phyloP scores from a whole-genome alignment of 176 grass and related monocot species.

The Bothriochloa decipiens region DNA sequence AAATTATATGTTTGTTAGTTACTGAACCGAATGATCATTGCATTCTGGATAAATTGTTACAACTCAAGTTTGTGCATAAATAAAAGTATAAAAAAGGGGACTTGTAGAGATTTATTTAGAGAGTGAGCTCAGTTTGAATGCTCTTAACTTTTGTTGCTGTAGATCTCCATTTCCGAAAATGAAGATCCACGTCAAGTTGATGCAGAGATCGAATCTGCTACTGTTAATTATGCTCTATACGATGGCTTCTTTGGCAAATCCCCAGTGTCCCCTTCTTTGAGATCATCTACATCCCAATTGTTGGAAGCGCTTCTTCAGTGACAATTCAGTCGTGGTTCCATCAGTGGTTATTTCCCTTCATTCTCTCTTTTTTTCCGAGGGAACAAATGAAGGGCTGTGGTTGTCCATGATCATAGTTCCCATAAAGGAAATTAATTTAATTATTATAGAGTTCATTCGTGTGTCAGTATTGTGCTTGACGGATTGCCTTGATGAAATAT shows the following conservation, averaged over 20 bases:
- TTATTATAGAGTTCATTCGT: background rate
- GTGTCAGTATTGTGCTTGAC: background rate
- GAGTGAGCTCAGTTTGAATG: background rate
- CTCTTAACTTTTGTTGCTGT: constrained; percentile 31
- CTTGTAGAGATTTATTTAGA: constrained; percentile 4
- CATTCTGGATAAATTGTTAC: background rate
- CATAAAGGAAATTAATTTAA: background rate
- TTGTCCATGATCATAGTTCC: background rate
- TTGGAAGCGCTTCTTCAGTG: constrained; percentile 49
- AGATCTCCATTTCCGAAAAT: constrained; percentile 76
- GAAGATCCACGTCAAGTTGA: constrained; percentile 60
- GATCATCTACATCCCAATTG: constrained; percentile 53
- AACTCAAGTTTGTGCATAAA: background rate
- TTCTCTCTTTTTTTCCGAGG: background rate
- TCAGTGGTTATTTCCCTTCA: background rate
- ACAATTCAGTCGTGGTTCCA: background rate
- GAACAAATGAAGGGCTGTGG: background rate
- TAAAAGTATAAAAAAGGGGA: background rate
- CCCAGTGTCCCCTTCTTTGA: constrained; percentile 77
- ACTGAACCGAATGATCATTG: background rate
- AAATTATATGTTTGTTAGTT: background rate
- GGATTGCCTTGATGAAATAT: background rate
- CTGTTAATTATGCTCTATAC: constrained; percentile 72
- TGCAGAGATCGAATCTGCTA: constrained; percentile 67
- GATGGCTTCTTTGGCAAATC: constrained; percentile 84